These are phyloP conservation scores for Amniculicola lignicola DNA, from an alignment of 495 filamentous ascomycete species.

Conservation along the genomic window DNA sequence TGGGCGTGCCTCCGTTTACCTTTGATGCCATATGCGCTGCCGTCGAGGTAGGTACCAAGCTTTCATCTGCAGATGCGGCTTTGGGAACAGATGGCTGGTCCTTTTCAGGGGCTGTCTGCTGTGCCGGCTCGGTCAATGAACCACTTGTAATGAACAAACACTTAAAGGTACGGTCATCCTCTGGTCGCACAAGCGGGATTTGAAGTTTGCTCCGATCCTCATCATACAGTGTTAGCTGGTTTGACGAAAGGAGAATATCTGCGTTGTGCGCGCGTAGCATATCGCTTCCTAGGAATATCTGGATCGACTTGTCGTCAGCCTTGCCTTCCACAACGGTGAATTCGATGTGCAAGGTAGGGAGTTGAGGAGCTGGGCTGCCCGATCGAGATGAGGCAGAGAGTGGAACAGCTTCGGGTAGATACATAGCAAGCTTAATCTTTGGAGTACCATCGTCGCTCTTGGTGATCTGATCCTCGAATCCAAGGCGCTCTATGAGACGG, in stretches of 20 bases:
- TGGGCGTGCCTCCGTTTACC: conserved; percentile 3
- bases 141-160: conserved; percentile 61
- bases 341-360: conserved; percentile 72
- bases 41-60: neutral
- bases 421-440: conserved; percentile 73
- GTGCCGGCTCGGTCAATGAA: neutral
- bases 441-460: conserved; percentile 58
- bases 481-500: conserved; percentile 67
- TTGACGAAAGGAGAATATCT: conserved; percentile 89
- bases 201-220: conserved; percentile 85
- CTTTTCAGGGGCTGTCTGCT: neutral
- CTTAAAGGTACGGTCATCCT: conserved; percentile 77
- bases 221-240: conserved; percentile 79
- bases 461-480: conserved; percentile 63
- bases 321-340: conserved; percentile 64
- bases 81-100: neutral
- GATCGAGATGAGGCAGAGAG: conserved; percentile 70
- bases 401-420: conserved; percentile 85
- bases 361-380: conserved; percentile 69
- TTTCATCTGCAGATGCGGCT: neutral
- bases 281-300: conserved; percentile 84
- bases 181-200: conserved; percentile 89
- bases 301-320: conserved; percentile 56
- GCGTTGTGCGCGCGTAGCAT: conserved; percentile 81
- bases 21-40: neutral